These are phyloP conservation scores for Eutypella sp. DNA, from an alignment of 2,329 filamentous ascomycete species.

Conservation along the genomic window DNA sequence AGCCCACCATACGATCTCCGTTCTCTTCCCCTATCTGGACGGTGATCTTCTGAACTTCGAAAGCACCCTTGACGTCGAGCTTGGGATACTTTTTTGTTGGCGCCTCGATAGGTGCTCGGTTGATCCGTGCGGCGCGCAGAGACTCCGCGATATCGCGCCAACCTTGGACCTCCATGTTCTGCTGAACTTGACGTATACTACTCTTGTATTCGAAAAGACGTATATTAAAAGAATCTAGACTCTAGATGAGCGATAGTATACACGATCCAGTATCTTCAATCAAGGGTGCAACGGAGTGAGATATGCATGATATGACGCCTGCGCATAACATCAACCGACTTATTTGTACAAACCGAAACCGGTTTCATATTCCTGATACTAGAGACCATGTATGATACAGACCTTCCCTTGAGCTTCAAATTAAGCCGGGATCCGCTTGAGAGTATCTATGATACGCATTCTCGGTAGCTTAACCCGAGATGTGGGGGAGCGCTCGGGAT, in stretches of 20 bases:
- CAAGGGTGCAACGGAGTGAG: too few relatives aligned
- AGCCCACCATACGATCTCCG: conserved; percentile 21
- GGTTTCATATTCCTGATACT: too few relatives aligned
- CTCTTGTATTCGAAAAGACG: background rate
- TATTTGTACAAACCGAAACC: too few relatives aligned
- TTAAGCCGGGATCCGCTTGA: background rate
- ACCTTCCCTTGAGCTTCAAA: background rate
- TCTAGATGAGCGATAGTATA: too few relatives aligned
- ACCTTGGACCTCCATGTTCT: background rate
- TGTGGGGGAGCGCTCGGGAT: too few relatives aligned
- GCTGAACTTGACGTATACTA: conserved; percentile 10
- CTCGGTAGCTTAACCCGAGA: background rate
- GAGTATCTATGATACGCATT: background rate
- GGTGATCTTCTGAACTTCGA: conserved; percentile 18
- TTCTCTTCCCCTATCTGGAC: conserved; percentile 15
- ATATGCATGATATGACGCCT: too few relatives aligned
- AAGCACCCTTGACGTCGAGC: conserved; percentile 16
- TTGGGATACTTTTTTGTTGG: conserved; percentile 15
- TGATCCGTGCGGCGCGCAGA: conserved; percentile 16
- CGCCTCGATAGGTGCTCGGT: conserved; percentile 13
- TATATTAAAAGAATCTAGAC: background rate
- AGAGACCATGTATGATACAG: background rate
- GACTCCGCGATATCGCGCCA: conserved; percentile 5
- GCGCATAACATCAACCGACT: too few relatives aligned
- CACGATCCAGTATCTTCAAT: too few relatives aligned